Base-by-base conservation (phyloP, 169 alveolate species). In the Neospora caninum region DNA sequence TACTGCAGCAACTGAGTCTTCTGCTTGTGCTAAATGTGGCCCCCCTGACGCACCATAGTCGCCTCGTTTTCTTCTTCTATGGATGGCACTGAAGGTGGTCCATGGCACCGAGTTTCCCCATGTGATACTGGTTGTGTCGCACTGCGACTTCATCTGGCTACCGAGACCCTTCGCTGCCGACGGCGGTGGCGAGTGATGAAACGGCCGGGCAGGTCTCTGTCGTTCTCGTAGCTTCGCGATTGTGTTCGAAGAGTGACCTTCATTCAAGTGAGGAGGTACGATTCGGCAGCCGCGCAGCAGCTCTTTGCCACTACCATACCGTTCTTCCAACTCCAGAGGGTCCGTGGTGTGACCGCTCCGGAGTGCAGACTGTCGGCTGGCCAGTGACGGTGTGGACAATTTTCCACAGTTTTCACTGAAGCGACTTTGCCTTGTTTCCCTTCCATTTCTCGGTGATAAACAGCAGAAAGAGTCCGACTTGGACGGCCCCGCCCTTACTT, bases 311-410 rank as follows among this genome's bases (percentile, higher is more conserved):
- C 54, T 41, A 1, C 89, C 89, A 36, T 29, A 82, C 18, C 89
- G 53, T 42, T 82, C 89, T 34, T 31, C 43, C 89, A 39, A 42
- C 41, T 82, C 89, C 0, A 82, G 89, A 13, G 67, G 67, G 25
- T 82, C 89, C 38, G 89, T 82, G 18, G 89, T 82, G 36, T 41
- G 67, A 9, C 89, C 89, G 89, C 89, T 82, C 38, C 89, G 89
- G 43, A 82, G 34, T 49, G 89, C 36, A 29, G 64, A 38, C 41
- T 82, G 89, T 7, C 89, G 89, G 41, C n/a, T 25, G 27, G 42
- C 86, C 45, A 43, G 42, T 38, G 83, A 34, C 27, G 86, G 86
- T 13, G 86, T 29, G 86, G 4, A 29, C 73, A 27, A 16, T 13
- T 29, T 64, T 64, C 73, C 73, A 27, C 73, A 27, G 0, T 29